Percentiles rank a stretch among this genome's conserved stretches.
phyloP scores from a whole-genome alignment of 31 red algal genomes.

The Porphyra umbilicalis region DNA sequence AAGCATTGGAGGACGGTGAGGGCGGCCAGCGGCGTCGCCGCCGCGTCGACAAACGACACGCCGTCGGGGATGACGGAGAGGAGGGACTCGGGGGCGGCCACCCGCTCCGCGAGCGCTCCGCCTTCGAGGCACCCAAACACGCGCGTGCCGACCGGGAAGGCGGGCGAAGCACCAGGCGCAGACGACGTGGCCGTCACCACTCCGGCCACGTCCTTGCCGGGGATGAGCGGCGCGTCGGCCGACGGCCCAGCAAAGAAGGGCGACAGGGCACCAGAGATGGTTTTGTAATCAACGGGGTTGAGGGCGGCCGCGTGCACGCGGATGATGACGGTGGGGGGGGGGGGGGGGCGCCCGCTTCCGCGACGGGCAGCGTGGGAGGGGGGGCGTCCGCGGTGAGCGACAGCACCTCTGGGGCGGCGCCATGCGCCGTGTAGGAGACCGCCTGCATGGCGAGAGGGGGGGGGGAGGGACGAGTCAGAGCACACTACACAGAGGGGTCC shows the following conservation, averaged over 20 bases:
- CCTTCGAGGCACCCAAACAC: background rate
- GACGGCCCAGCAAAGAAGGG: background rate
- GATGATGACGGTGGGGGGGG: background rate
- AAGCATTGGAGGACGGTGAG: background rate
- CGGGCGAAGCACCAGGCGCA: background rate
- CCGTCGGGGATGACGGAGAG: background rate
- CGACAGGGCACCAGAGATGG: background rate
- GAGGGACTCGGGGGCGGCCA: background rate
- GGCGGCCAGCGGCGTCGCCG: background rate
- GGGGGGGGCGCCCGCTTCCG: background rate
- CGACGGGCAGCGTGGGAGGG: background rate
- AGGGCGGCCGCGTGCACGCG: background rate
- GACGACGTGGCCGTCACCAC: background rate
- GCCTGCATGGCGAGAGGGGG: background rate
- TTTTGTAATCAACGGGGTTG: background rate
- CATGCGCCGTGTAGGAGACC: background rate
- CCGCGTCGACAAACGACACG: background rate
- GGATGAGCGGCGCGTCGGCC: background rate
- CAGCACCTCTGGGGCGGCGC: background rate
- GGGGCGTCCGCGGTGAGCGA: background rate
- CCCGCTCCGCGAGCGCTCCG: background rate
- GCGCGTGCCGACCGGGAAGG: background rate
- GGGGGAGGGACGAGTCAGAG: too few relatives aligned
- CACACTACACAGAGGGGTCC: too few relatives aligned
- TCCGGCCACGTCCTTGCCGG: background rate